Evolutionary conservation across 208 protist species (phyloP).

Genomic region (Naegleria gruberi): DNA sequence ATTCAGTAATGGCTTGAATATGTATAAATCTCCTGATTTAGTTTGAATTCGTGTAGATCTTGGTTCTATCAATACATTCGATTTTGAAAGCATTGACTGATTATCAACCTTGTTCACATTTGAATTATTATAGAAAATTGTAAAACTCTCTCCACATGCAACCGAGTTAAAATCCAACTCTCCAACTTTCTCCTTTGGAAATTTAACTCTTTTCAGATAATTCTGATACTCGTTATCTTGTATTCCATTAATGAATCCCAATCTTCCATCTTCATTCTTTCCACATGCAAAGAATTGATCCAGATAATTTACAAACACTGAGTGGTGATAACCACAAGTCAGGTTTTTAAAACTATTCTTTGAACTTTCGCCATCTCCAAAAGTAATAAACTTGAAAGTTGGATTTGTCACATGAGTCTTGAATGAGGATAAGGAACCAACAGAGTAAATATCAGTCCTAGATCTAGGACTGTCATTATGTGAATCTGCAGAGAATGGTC

Average conservation of each 20-base stretch:
- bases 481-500: too few relatives aligned
- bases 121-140: background rate
- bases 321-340: background rate
- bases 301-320: background rate
- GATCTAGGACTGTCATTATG: too few relatives aligned
- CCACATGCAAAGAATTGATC: background rate
- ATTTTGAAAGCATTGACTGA: background rate
- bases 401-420: too few relatives aligned
- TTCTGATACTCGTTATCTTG: background rate
- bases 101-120: background rate
- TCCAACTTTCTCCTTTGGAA: background rate
- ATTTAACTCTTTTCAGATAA: background rate
- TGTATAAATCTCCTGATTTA: background rate
- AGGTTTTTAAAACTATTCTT: background rate
- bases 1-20: background rate
- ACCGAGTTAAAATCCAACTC: background rate
- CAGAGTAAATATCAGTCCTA: too few relatives aligned
- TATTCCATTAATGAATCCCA: background rate
- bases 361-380: too few relatives aligned
- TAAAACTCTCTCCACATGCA: background rate
- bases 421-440: too few relatives aligned
- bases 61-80: background rate
- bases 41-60: background rate
- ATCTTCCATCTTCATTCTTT: background rate
- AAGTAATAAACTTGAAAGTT: too few relatives aligned